Conservation (phyloP, 2,329 filamentous ascomycete genomes). For the Colletotrichum incanum region DNA sequence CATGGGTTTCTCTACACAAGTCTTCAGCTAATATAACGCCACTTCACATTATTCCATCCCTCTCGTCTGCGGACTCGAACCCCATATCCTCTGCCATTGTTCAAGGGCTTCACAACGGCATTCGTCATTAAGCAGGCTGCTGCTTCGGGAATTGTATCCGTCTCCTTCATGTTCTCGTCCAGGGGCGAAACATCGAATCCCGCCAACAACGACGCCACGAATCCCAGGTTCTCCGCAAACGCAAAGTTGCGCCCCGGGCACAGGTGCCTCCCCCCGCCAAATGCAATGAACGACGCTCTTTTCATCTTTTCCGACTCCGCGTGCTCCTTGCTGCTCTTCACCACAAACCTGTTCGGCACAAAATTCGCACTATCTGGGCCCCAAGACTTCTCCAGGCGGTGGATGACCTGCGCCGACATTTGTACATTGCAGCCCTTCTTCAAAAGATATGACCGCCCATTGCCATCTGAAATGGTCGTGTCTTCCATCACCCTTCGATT, state of each 20-base stretch:
- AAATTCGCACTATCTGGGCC: slow-evolving; percentile 45
- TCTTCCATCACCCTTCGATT: slow-evolving; percentile 60
- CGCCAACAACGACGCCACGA: slow-evolving; percentile 49
- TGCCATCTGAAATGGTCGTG: slow-evolving; percentile 48
- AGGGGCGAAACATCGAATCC: slow-evolving; percentile 50
- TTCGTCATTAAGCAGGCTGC: slow-evolving; percentile 6
- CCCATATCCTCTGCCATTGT: slow-evolving; percentile 28
- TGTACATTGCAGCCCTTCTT: slow-evolving; percentile 50
- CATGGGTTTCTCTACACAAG: not conserved
- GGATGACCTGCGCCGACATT: slow-evolving; percentile 47
- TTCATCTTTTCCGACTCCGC: slow-evolving; percentile 42
- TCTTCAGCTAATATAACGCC: slow-evolving; percentile 30
- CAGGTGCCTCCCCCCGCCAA: slow-evolving; percentile 65
- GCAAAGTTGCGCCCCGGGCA: slow-evolving; percentile 58
- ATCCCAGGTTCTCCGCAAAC: slow-evolving; percentile 52
- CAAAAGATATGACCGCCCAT: slow-evolving; percentile 49
- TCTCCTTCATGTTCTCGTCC: slow-evolving; percentile 7
- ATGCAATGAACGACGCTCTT: slow-evolving; percentile 59
- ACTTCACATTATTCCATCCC: slow-evolving; percentile 37
- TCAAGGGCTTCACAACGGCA: slow-evolving; percentile 13
- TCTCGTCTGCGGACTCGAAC: slow-evolving; percentile 22
- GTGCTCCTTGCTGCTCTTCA: not conserved
- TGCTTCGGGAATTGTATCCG: not conserved
- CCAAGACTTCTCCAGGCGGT: slow-evolving; percentile 45
- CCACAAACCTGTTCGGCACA: slow-evolving; percentile 51